These are phyloP conservation scores for Acephala macrosclerotiorum DNA, from an alignment of 2,329 filamentous ascomycete genomes.

Conservation along the genomic window DNA sequence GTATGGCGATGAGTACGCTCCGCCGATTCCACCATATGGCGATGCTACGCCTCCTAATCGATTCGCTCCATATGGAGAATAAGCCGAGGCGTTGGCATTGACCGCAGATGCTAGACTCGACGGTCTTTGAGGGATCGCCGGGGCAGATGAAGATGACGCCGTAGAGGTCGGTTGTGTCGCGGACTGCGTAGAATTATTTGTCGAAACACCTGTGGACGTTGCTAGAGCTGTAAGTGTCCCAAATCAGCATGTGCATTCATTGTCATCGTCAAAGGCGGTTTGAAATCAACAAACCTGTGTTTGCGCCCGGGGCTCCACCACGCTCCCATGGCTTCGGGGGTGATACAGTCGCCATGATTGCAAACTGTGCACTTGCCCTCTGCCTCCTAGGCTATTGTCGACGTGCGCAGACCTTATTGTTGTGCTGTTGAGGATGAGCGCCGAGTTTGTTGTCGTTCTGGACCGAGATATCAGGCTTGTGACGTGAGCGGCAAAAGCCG, in stretches of 20 bases:
- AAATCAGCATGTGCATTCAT: background rate
- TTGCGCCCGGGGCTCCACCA: conserved; percentile 51
- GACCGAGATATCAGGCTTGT: conserved; percentile 15
- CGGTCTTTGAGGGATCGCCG: conserved; percentile 82
- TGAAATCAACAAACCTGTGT: conserved; percentile 40
- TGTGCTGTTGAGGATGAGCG: conserved; percentile 5
- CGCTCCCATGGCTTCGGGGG: conserved; percentile 98
- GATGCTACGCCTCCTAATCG: conserved; percentile 57
- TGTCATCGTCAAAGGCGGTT: background rate
- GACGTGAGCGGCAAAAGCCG: conserved; percentile 22
- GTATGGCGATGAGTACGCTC: conserved; percentile 61
- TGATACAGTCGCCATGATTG: conserved; percentile 65
- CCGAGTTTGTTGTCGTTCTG: conserved; percentile 9
- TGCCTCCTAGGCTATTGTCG: conserved; percentile 15
- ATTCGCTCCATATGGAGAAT: conserved; percentile 69
- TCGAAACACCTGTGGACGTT: conserved; percentile 44
- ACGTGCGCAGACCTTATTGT: conserved; percentile 29
- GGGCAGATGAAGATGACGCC: conserved; percentile 53
- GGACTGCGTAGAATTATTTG: conserved; percentile 51
- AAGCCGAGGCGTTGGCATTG: conserved; percentile 87
- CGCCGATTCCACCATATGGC: conserved; percentile 45
- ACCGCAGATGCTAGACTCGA: conserved; percentile 79
- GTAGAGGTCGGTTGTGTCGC: conserved; percentile 48
- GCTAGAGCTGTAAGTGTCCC: conserved; percentile 6
- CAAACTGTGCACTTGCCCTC: conserved; percentile 13